Evolutionary conservation across 345 rosid species (phyloP).

Genomic region (Hypericum androsaemum): DNA sequence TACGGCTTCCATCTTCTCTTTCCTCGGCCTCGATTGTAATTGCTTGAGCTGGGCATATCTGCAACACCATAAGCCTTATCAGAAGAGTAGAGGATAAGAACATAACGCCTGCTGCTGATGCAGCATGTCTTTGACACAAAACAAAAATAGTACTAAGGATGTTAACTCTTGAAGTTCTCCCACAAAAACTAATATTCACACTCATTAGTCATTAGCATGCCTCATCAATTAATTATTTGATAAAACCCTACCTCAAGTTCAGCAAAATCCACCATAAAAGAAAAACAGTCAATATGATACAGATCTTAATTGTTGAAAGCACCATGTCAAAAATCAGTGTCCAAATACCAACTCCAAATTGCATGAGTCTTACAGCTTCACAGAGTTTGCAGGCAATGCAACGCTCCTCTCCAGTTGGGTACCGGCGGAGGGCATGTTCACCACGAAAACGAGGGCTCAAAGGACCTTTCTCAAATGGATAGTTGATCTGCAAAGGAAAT

Average conservation of each 20-base stretch:
- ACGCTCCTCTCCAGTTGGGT: conserved; percentile 93
- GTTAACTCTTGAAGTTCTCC: no score
- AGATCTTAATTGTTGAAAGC: background rate
- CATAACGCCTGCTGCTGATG: background rate
- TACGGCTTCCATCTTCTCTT: conserved; percentile 97
- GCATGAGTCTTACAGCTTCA: conserved; percentile 58
- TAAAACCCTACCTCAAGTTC: no score
- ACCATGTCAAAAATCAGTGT: background rate
- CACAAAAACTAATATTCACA: no score
- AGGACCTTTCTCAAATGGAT: conserved; percentile 98
- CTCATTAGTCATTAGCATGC: no score
- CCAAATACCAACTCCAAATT: conserved; percentile 3
- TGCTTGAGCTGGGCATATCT: conserved; percentile 97
- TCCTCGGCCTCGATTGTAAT: conserved; percentile 98
- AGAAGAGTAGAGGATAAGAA: background rate
- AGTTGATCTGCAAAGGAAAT: conserved; percentile 61
- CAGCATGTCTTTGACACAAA: background rate
- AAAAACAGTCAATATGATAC: background rate
- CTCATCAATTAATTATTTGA: no score
- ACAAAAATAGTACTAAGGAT: background rate
- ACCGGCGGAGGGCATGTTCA: conserved; percentile 85
- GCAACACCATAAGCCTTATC: conserved; percentile 16
- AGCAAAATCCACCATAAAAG: no score
- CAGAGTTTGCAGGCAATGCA: conserved; percentile 99
- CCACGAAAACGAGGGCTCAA: conserved; percentile 95